Conservation (phyloP, 139 green algal genomes). For the Astrephomene gubernaculifera region DNA sequence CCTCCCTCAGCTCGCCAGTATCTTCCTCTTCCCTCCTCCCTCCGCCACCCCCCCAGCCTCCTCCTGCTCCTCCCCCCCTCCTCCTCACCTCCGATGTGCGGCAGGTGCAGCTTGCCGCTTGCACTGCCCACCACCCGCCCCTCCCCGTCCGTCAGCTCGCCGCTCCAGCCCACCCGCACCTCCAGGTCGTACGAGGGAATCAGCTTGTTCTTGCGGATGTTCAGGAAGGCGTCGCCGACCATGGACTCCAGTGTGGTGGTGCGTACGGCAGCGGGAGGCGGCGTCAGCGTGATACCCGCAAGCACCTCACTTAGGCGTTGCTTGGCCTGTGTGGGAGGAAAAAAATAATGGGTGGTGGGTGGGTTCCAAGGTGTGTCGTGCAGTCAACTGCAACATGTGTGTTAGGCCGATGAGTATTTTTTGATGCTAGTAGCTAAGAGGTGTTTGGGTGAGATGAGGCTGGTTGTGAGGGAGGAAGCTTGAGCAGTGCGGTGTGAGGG, state of each 20-base stretch:
- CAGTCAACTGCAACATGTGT: too few species aligned
- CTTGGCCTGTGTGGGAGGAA: constrained; percentile 16
- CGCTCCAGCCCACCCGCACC: constrained; percentile 75
- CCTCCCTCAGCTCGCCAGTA: too few species aligned
- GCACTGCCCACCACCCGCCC: constrained; percentile 46
- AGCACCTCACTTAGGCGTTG: constrained; percentile 75
- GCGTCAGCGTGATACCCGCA: constrained; percentile 48
- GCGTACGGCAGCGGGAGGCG: neutral
- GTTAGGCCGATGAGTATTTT: too few species aligned
- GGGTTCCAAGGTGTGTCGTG: too few species aligned
- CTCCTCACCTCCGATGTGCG: constrained; percentile 63
- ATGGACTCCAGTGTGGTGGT: constrained; percentile 49
- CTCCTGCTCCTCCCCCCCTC: too few species aligned
- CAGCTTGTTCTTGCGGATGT: constrained; percentile 91
- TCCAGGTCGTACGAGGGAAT: constrained; percentile 89
- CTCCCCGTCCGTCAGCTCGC: constrained; percentile 59
- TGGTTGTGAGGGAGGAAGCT: too few species aligned
- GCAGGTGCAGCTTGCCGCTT: constrained; percentile 52
- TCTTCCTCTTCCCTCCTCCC: too few species aligned
- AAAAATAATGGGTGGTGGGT: neutral
- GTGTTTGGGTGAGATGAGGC: neutral
- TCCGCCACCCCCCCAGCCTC: too few species aligned
- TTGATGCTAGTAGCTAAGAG: neutral
- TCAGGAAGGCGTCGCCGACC: constrained; percentile 73
- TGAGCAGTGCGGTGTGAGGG: too few species aligned